Evolutionary conservation across 2,329 filamentous ascomycete genomes (phyloP).

Genomic region (Cladosporium sp.): DNA sequence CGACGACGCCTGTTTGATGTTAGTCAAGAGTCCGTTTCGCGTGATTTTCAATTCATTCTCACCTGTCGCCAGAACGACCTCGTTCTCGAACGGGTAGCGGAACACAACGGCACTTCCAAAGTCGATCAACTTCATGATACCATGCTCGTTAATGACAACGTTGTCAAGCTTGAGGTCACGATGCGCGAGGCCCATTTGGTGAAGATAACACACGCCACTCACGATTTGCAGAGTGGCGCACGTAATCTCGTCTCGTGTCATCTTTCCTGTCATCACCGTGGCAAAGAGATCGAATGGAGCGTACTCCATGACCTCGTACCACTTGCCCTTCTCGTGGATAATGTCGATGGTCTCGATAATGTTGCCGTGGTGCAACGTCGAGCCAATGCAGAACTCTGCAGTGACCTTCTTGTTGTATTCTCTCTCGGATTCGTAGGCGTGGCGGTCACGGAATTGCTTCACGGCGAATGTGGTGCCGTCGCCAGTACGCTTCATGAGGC

Average conservation of each 20-base stretch:
- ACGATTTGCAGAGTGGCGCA: constrained; percentile 94
- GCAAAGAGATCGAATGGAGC: constrained; percentile 95
- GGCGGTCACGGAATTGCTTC: constrained; percentile 90
- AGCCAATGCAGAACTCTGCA: constrained; percentile 96
- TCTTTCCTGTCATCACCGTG: constrained; percentile 98
- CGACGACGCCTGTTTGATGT: constrained; percentile 63
- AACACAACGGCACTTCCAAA: constrained; percentile 98
- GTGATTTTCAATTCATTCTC: constrained; percentile 38
- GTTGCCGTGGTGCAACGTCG: constrained; percentile 94
- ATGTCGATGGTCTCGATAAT: constrained; percentile 98
- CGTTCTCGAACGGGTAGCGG: constrained; percentile 93
- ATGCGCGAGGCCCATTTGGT: constrained; percentile 92
- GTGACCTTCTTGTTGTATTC: constrained; percentile 99
- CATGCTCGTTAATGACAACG: constrained; percentile 91
- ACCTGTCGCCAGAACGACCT: constrained; percentile 79
- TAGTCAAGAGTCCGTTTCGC: constrained; percentile 16
- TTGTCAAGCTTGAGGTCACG: constrained; percentile 96
- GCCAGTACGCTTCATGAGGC: constrained; percentile 88
- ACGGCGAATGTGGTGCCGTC: constrained; percentile 95
- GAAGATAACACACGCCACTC: constrained; percentile 89
- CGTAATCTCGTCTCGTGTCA: constrained; percentile 85
- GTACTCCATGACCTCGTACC: constrained; percentile 99
- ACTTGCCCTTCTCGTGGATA: constrained; percentile 86
- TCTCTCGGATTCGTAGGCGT: constrained; percentile 89
- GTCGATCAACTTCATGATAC: constrained; percentile 99